Conservation (phyloP, 2,329 filamentous ascomycete genomes). For the Ceratocystis cubensis region DNA sequence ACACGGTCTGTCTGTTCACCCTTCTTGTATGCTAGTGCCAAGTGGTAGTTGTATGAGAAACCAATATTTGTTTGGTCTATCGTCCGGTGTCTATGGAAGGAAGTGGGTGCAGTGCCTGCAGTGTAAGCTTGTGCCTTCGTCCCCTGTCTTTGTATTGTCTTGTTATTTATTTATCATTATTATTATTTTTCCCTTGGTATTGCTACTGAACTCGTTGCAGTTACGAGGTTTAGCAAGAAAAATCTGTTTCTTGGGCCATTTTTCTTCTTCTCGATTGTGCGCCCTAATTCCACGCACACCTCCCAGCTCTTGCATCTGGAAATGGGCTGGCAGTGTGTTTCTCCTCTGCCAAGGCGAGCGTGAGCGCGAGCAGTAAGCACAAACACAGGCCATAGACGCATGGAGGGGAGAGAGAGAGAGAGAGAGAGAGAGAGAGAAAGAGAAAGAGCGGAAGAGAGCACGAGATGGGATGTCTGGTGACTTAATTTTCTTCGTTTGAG, state of each 20-base stretch:
- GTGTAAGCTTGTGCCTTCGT: neutral
- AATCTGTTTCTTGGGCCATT: too few relatives aligned
- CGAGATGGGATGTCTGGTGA: neutral
- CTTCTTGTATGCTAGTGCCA: neutral
- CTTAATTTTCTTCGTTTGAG: neutral
- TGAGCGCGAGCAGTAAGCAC: neutral
- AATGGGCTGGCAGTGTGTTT: too few relatives aligned
- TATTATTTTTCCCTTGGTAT: neutral
- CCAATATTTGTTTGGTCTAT: constrained; percentile 3
- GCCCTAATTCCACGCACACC: too few relatives aligned
- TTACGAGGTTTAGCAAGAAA: too few relatives aligned
- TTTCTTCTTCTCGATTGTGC: too few relatives aligned
- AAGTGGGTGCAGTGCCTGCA: neutral
- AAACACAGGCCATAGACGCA: neutral
- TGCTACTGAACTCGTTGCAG: neutral
- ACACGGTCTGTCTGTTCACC: constrained; percentile 6
- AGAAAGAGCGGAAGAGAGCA: neutral
- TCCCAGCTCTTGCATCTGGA: too few relatives aligned
- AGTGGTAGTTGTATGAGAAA: constrained; percentile 3
- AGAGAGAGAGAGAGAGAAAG: neutral
- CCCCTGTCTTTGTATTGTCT: neutral
- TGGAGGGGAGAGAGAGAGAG: neutral
- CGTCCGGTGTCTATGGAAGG: neutral
- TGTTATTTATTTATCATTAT: neutral
- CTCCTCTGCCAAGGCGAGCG: neutral